These are phyloP conservation scores for Pestalotiopsis fici DNA, from an alignment of 2,329 filamentous ascomycete species.

Conservation along the genomic window DNA sequence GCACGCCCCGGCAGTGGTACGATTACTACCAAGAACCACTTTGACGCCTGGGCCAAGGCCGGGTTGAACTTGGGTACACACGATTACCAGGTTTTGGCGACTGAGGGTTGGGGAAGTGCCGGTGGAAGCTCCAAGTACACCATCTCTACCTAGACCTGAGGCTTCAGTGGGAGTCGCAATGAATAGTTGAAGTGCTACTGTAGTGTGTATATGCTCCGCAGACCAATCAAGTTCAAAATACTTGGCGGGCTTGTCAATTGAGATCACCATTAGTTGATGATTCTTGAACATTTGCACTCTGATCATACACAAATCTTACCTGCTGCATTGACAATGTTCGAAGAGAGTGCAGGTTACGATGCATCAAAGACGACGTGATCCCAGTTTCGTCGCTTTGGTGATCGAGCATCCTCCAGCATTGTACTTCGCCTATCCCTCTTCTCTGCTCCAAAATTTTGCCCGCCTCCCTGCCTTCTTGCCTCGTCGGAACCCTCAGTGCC, in stretches of 20 bases:
- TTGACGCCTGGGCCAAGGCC: conserved; percentile 48
- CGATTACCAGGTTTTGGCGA: conserved; percentile 54
- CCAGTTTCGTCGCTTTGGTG: conserved; percentile 13
- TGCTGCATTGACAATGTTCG: too few species aligned
- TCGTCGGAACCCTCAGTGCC: conserved; percentile 8
- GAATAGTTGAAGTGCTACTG: neutral
- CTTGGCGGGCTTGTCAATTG: neutral
- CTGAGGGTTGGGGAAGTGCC: conserved; percentile 43
- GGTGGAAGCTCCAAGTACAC: conserved; percentile 30
- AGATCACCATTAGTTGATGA: neutral
- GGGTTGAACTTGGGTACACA: conserved; percentile 48
- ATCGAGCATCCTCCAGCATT: conserved; percentile 5
- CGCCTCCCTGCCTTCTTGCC: neutral
- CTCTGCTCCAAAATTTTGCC: neutral
- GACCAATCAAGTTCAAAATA: neutral
- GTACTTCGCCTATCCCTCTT: conserved; percentile 7
- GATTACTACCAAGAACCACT: conserved; percentile 50
- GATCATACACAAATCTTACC: too few species aligned
- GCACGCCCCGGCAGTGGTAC: conserved; percentile 47
- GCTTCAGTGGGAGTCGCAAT: neutral
- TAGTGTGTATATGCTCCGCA: neutral
- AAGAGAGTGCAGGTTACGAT: neutral
- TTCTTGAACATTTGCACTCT: neutral
- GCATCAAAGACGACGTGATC: conserved; percentile 13
- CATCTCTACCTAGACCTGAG: conserved; percentile 9